Evolutionary conservation across 352 stramenopile species (phyloP).

Genomic region (Saprolegnia diclina): DNA sequence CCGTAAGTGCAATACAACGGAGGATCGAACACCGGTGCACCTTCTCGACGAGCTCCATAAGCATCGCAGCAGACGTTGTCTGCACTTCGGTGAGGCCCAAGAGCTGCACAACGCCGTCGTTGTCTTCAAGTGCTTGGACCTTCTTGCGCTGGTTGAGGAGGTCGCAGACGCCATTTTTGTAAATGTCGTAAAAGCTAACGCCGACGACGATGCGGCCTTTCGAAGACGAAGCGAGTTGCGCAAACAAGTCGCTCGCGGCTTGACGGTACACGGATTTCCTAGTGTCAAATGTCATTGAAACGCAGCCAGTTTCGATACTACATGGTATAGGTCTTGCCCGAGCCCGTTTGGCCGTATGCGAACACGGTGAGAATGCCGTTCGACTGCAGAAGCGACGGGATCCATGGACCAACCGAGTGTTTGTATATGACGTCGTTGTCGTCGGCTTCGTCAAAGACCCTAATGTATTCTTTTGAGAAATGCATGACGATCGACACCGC

Average conservation of each 20-base stretch:
- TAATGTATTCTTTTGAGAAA: neutral
- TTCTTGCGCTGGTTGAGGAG: constrained; percentile 83
- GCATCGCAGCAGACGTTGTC: constrained; percentile 66
- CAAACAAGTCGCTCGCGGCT: constrained; percentile 54
- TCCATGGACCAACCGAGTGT: constrained; percentile 46
- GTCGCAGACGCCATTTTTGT: constrained; percentile 93
- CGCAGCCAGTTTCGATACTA: constrained; percentile 29
- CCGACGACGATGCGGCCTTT: constrained; percentile 53
- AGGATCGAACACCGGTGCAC: neutral
- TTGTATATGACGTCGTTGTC: constrained; percentile 90
- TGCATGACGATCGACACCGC: neutral
- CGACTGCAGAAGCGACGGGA: constrained; percentile 41
- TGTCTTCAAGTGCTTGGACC: constrained; percentile 92
- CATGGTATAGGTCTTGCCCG: constrained; percentile 94
- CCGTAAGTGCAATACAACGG: neutral
- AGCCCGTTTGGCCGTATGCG: constrained; percentile 96
- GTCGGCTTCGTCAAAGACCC: constrained; percentile 88
- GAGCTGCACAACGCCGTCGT: constrained; percentile 88
- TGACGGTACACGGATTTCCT: constrained; percentile 58
- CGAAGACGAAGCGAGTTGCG: constrained; percentile 28
- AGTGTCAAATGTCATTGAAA: neutral
- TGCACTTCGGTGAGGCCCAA: constrained; percentile 86
- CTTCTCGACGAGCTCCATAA: constrained; percentile 86
- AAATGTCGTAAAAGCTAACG: constrained; percentile 96
- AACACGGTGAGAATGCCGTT: constrained; percentile 83